A percentile compares a stretch with the other conserved stretches of the same genome.
Evolutionary conservation across 2,329 filamentous ascomycete species (phyloP).

Genomic region (Albifimbria verrucaria): DNA sequence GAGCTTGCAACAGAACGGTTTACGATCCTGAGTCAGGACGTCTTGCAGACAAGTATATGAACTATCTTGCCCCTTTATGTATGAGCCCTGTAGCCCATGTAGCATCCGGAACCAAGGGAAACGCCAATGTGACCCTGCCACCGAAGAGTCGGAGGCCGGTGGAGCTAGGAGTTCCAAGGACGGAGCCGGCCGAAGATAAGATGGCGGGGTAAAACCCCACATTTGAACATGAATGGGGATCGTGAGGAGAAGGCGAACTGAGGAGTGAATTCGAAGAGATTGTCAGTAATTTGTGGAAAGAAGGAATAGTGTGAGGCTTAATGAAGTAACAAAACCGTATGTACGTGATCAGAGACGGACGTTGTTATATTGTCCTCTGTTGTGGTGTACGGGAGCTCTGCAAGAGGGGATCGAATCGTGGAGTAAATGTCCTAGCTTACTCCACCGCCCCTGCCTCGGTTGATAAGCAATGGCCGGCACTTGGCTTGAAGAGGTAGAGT

Average conservation of each 20-base stretch:
- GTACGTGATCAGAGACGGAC: too few relatives aligned
- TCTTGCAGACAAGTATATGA: too few relatives aligned
- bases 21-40: too few relatives aligned
- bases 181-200: slow-evolving; percentile 28
- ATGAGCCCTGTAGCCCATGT: not conserved
- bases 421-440: not conserved
- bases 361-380: too few relatives aligned
- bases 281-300: too few relatives aligned
- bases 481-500: not conserved
- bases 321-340: too few relatives aligned
- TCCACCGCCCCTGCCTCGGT: not conserved
- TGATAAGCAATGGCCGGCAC: not conserved
- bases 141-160: slow-evolving; percentile 25
- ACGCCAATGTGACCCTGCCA: slow-evolving; percentile 7
- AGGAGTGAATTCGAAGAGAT: too few relatives aligned
- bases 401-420: too few relatives aligned
- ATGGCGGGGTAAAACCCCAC: not conserved
- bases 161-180: slow-evolving; percentile 16
- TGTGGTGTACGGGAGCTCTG: too few relatives aligned
- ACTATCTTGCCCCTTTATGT: too few relatives aligned
- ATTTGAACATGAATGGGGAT: not conserved
- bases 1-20: too few relatives aligned
- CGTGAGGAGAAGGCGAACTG: not conserved
- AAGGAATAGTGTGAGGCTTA: too few relatives aligned
- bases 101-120: not conserved